Conservation (phyloP, 495 filamentous ascomycete genomes). For the Oidiodendron maius region DNA sequence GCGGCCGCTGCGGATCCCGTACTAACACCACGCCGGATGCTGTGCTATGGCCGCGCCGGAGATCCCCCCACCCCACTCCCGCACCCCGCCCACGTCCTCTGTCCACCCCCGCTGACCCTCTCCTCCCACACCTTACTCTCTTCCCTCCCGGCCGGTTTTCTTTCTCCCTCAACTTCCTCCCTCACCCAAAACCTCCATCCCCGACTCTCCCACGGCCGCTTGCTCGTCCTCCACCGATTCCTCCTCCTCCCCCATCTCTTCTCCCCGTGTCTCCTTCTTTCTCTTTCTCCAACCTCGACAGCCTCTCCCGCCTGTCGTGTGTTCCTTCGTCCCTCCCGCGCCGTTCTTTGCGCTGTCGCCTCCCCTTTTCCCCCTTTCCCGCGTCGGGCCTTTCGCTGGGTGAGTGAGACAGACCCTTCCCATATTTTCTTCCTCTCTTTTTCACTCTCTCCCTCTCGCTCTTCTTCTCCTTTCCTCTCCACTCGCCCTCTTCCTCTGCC, state of each 20-base stretch:
- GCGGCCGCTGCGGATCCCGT: too few species aligned
- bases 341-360: conserved; percentile 18
- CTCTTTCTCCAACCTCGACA: conserved; percentile 12
- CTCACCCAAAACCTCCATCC: background rate
- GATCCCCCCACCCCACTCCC: background rate
- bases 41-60: too few species aligned
- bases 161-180: conserved; percentile 11
- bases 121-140: background rate
- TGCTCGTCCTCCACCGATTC: conserved; percentile 4
- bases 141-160: conserved; percentile 14
- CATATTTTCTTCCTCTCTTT: too few species aligned
- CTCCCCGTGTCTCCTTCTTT: conserved; percentile 9
- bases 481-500: too few species aligned
- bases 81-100: conserved; percentile 13
- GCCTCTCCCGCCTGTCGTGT: conserved; percentile 13
- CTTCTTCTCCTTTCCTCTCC: conserved; percentile 18
- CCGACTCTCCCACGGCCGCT: conserved; percentile 13
- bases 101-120: conserved; percentile 18
- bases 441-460: background rate
- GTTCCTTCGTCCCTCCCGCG: conserved; percentile 6
- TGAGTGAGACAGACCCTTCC: conserved; percentile 9
- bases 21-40: too few species aligned
- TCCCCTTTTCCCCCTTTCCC: conserved; percentile 5
- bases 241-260: background rate
- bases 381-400: conserved; percentile 16